A percentile compares a stretch with the other conserved stretches of the same genome.
These are phyloP conservation scores for Fusarium sp. DNA, from an alignment of 2,329 filamentous ascomycete species.

Conservation along the genomic window DNA sequence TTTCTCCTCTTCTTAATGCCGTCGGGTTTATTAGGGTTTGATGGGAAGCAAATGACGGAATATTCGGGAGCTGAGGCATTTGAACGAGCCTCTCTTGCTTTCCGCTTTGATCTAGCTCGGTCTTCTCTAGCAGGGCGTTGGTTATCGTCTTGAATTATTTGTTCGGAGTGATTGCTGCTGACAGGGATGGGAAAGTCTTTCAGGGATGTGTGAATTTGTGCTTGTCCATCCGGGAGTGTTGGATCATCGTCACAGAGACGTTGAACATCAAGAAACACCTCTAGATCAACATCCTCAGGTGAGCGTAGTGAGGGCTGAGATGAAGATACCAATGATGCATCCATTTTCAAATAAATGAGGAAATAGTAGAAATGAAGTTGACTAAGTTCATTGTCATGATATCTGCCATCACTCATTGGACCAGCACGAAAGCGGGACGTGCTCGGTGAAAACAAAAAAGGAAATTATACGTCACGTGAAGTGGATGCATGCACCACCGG, in stretches of 20 bases:
- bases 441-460: conserved; percentile 36
- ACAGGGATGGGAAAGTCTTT: conserved; percentile 24
- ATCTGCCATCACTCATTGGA: conserved; percentile 21
- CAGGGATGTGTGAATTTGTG: conserved; percentile 21
- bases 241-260: conserved; percentile 37
- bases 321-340: not conserved
- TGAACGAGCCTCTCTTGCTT: conserved; percentile 5
- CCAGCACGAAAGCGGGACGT: conserved; percentile 2
- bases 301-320: not conserved
- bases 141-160: conserved; percentile 5
- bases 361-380: conserved; percentile 1
- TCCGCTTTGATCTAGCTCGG: conserved; percentile 1
- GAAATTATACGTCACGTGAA: conserved; percentile 38
- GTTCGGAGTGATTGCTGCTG: conserved; percentile 6
- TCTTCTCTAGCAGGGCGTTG: not conserved
- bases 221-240: conserved; percentile 21
- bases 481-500: not conserved
- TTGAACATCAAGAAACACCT: conserved; percentile 41
- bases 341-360: conserved; percentile 10
- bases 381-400: conserved; percentile 8
- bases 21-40: conserved; percentile 42
- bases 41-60: conserved; percentile 46
- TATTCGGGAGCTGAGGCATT: conserved; percentile 32
- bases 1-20: conserved; percentile 46
- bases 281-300: conserved; percentile 34